These are phyloP conservation scores for Cyclotella cryptica DNA, from an alignment of 108 stramenopile genomes.

Conservation along the genomic window DNA sequence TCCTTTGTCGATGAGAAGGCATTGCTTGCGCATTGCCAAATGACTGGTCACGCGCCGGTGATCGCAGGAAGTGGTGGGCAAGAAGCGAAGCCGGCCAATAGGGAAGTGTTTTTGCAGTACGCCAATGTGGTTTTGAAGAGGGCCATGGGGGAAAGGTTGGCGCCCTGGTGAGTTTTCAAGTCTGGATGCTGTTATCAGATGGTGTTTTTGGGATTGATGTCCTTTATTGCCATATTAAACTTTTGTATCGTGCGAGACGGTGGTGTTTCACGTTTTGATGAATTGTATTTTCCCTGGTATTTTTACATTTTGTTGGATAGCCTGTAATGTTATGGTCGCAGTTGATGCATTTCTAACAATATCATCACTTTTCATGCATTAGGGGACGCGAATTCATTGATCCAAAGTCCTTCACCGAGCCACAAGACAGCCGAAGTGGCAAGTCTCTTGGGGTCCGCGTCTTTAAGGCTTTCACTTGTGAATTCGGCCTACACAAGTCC, in stretches of 20 bases:
- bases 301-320: too few relatives aligned
- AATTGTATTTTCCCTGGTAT: too few relatives aligned
- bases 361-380: not conserved
- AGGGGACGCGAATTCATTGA: constrained; percentile 65
- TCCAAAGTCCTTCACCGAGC: constrained; percentile 52
- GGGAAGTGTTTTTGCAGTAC: constrained; percentile 53
- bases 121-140: constrained; percentile 60
- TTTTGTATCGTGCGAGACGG: not conserved
- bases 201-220: not conserved
- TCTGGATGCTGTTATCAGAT: not conserved
- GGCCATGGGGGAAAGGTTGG: constrained; percentile 61
- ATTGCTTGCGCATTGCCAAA: constrained; percentile 60
- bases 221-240: not conserved
- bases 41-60: constrained; percentile 53
- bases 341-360: too few relatives aligned
- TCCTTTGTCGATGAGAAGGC: constrained; percentile 42
- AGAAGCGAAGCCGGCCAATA: constrained; percentile 34
- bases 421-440: constrained; percentile 50
- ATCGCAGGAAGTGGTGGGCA: not conserved
- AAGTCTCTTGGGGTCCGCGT: constrained; percentile 55
- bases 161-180: constrained; percentile 41
- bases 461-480: constrained; percentile 59
- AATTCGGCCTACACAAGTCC: constrained; percentile 53
- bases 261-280: too few relatives aligned
- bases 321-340: too few relatives aligned